These are phyloP conservation scores for Cryptosporidium sp. DNA, from an alignment of 169 alveolate species.

Conservation along the genomic window DNA sequence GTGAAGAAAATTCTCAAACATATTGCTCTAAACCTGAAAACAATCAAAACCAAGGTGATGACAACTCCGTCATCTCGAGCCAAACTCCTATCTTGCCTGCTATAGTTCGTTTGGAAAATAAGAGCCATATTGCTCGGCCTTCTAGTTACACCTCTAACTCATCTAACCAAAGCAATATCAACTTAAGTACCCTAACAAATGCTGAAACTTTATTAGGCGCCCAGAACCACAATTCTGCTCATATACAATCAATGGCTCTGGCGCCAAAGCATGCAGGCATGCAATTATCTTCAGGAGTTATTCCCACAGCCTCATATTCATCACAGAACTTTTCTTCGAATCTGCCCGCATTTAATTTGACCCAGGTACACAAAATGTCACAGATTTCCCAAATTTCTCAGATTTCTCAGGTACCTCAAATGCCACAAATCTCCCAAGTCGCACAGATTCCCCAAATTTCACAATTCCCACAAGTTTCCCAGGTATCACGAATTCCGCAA, in stretches of 20 bases:
- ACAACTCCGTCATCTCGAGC: background rate
- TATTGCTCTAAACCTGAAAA: background rate
- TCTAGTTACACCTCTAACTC: background rate
- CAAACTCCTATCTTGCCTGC: slow-evolving; percentile 8
- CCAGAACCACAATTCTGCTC: background rate
- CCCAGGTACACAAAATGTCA: background rate
- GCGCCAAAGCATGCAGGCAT: background rate
- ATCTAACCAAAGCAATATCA: background rate
- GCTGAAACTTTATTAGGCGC: background rate
- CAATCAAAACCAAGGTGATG: background rate
- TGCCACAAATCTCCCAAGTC: background rate
- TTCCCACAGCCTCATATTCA: background rate
- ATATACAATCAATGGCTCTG: background rate
- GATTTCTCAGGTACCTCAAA: background rate
- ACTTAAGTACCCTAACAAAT: background rate
- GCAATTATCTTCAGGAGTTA: background rate
- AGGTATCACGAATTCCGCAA: background rate
- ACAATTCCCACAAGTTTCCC: background rate
- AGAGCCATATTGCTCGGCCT: background rate
- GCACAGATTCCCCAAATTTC: background rate
- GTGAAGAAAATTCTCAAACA: background rate
- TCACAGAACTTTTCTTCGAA: background rate
- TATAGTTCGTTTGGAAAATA: background rate
- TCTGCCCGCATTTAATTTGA: background rate
- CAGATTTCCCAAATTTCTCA: background rate